These are phyloP conservation scores for Apostasia shenzhenica DNA, from an alignment of 106 monocot species.

Conservation along the genomic window DNA sequence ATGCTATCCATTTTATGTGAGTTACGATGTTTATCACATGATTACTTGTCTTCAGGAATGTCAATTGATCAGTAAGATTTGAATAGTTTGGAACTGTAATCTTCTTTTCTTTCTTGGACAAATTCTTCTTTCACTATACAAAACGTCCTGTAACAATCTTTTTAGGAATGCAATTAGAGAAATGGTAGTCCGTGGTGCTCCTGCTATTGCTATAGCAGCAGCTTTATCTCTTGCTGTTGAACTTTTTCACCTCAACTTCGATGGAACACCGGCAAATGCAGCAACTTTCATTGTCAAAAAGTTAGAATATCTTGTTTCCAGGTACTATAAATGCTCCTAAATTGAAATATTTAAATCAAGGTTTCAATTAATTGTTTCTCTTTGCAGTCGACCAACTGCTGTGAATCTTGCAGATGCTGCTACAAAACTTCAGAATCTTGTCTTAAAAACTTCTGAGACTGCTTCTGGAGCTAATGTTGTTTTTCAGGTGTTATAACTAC, in stretches of 20 bases:
- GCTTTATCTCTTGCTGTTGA: constrained; percentile 88
- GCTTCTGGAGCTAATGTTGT: constrained; percentile 50
- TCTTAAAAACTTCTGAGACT: constrained; percentile 39
- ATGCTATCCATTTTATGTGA: no score
- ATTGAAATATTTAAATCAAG: not conserved
- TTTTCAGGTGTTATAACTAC: constrained; percentile 48
- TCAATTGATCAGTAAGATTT: no score
- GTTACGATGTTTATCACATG: no score
- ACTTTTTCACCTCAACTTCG: constrained; percentile 49
- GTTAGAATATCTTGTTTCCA: constrained; percentile 86
- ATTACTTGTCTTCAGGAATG: no score
- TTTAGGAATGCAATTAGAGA: constrained; percentile 88
- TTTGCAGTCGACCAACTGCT: constrained; percentile 87
- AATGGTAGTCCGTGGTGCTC: constrained; percentile 97
- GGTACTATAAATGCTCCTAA: constrained; percentile 26
- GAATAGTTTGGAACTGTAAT: not conserved
- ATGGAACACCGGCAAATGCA: constrained; percentile 63
- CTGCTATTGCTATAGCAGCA: constrained; percentile 96
- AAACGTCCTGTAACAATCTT: not conserved
- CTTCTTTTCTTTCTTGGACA: not conserved
- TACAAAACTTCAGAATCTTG: constrained; percentile 62
- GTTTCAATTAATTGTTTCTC: not conserved
- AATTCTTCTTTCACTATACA: not conserved
- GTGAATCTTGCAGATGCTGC: constrained; percentile 96
- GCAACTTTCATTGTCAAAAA: constrained; percentile 62